These are phyloP conservation scores for Anisodus acutangulus DNA, from an alignment of 257 asterid genomes.

Conservation along the genomic window DNA sequence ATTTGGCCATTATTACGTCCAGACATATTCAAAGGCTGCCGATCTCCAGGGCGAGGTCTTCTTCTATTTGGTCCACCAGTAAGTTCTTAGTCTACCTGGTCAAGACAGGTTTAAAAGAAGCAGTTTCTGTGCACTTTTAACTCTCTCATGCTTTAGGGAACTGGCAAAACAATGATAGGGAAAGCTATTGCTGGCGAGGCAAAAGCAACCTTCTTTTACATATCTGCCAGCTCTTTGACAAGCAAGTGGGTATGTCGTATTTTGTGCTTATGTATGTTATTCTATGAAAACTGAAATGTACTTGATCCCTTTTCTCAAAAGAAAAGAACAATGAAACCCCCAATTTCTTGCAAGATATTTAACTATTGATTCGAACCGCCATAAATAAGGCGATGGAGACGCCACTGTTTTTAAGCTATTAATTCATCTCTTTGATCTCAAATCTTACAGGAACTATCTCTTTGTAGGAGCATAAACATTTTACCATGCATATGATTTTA, in stretches of 20 bases:
- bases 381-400: background rate
- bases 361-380: background rate
- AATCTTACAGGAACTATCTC: slow-evolving; percentile 9
- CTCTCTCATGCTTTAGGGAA: slow-evolving; percentile 67
- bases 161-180: slow-evolving; percentile 99
- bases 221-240: slow-evolving; percentile 97
- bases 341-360: slow-evolving; percentile 1
- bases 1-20: slow-evolving; percentile 98
- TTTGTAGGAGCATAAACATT: slow-evolving; percentile 7
- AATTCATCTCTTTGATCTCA: background rate
- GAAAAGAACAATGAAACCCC: background rate
- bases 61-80: slow-evolving; percentile 99
- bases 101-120: slow-evolving; percentile 17
- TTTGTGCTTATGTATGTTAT: background rate
- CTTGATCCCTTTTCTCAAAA: background rate
- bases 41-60: slow-evolving; percentile 99
- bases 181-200: slow-evolving; percentile 99
- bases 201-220: slow-evolving; percentile 97
- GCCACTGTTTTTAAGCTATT: background rate
- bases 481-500: background rate
- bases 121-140: slow-evolving; percentile 27
- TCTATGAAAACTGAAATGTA: slow-evolving; percentile 19
- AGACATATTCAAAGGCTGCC: slow-evolving; percentile 95
- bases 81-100: slow-evolving; percentile 44
- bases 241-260: slow-evolving; percentile 87